phyloP scores from a whole-genome alignment of 2,329 filamentous ascomycete genomes.

The Cercospora janseana region DNA sequence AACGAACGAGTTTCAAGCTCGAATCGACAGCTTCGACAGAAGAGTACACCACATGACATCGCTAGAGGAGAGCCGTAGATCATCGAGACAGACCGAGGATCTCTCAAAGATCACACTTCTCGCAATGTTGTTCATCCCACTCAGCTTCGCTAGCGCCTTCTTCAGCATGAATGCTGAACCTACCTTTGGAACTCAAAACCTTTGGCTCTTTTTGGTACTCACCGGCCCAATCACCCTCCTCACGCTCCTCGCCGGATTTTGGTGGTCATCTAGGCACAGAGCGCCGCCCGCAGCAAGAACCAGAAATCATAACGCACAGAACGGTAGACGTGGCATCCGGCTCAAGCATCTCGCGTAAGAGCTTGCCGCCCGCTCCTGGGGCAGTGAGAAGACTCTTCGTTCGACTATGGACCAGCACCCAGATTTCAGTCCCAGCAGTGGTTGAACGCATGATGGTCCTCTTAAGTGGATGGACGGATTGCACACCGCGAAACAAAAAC shows the following conservation, averaged over 20 bases:
- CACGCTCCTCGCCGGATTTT: background rate
- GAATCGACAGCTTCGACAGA: background rate
- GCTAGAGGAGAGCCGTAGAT: background rate
- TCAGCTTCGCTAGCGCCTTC: background rate
- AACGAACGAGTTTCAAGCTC: background rate
- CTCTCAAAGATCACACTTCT: background rate
- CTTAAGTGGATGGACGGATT: too few relatives aligned
- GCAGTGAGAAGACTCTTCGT: too few relatives aligned
- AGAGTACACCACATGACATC: background rate
- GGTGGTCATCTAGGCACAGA: background rate
- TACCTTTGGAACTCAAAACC: background rate
- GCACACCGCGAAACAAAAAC: too few relatives aligned
- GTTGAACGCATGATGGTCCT: too few relatives aligned
- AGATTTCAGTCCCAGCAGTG: too few relatives aligned
- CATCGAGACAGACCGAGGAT: background rate
- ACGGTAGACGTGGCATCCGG: too few relatives aligned
- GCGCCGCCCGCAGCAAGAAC: background rate
- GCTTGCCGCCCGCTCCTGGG: too few relatives aligned
- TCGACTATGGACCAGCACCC: too few relatives aligned
- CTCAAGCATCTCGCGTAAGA: too few relatives aligned
- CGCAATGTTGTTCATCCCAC: background rate
- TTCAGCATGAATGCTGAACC: background rate
- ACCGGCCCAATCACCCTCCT: background rate
- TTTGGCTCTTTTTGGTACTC: background rate
- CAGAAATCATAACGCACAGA: too few relatives aligned